phyloP scores from a whole-genome alignment of 306 rosid species.

The Rubus parviflorus region DNA sequence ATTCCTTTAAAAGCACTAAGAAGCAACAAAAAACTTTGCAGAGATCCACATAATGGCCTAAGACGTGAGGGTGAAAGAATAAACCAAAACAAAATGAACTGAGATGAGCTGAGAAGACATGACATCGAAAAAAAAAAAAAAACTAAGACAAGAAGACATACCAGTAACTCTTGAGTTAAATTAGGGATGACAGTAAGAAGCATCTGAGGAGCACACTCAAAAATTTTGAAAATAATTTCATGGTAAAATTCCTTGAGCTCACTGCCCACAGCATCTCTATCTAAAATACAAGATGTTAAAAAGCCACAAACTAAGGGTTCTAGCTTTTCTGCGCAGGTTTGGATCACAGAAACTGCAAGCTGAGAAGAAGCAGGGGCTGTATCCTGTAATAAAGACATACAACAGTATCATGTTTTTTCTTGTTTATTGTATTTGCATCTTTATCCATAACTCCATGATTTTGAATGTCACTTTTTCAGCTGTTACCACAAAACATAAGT shows the following conservation, averaged over 20 bases:
- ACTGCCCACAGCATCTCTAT: conserved; percentile 59
- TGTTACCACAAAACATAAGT: not conserved
- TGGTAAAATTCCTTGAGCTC: conserved; percentile 78
- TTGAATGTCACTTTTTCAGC: not conserved
- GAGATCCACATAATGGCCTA: not conserved
- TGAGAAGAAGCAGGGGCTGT: conserved; percentile 61
- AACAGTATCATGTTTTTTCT: not conserved
- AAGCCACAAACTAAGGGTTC: conserved; percentile 65
- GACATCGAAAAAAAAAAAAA: not conserved
- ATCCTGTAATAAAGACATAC: conserved; percentile 47
- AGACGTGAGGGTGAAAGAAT: not conserved
- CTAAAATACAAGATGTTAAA: conserved; percentile 69
- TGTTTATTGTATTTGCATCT: not conserved
- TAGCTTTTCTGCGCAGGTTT: conserved; percentile 59
- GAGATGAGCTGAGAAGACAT: not conserved
- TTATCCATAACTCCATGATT: not conserved
- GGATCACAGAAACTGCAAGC: conserved; percentile 68
- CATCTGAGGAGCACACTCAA: conserved; percentile 75
- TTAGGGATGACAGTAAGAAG: conserved; percentile 76
- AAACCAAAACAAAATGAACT: not conserved
- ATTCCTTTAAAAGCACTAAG: not conserved
- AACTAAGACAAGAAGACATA: conserved; percentile 26
- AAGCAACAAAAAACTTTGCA: not conserved
- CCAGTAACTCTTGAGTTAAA: conserved; percentile 73
- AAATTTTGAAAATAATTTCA: conserved; percentile 67